Conservation (phyloP, 352 stramenopile genomes). For the Globisporangium spinosum region DNA sequence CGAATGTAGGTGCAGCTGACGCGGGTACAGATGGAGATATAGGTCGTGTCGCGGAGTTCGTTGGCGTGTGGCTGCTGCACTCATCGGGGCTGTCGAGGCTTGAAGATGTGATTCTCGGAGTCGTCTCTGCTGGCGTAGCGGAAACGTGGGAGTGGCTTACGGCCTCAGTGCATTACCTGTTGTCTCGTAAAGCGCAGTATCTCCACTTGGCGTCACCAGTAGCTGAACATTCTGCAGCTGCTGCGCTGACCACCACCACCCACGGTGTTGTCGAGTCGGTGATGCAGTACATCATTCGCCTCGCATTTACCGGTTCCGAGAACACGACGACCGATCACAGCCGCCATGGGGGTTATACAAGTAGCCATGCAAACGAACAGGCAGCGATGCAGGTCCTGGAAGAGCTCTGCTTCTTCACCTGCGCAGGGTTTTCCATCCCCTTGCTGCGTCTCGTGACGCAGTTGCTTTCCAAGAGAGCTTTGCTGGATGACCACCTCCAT, state of each 20-base stretch:
- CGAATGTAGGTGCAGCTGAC: neutral
- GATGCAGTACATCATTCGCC: conserved; percentile 22
- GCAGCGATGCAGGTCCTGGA: conserved; percentile 8
- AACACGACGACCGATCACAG: neutral
- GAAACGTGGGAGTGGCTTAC: conserved; percentile 10
- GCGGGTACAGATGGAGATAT: neutral
- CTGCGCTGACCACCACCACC: conserved; percentile 10
- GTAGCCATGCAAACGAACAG: neutral
- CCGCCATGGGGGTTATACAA: neutral
- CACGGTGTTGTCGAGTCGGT: conserved; percentile 11
- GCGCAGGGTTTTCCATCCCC: conserved; percentile 12
- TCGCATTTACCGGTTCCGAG: conserved; percentile 16
- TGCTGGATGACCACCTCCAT: neutral
- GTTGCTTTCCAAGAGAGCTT: neutral
- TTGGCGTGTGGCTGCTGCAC: conserved; percentile 20
- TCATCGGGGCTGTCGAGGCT: conserved; percentile 16
- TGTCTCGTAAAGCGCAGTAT: neutral
- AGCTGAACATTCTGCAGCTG: neutral
- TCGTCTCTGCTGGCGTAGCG: neutral
- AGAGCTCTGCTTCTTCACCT: conserved; percentile 13
- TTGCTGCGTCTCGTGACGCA: conserved; percentile 10
- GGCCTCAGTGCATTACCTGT: neutral
- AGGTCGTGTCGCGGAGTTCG: conserved; percentile 3
- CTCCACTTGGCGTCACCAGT: neutral
- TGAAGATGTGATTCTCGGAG: conserved; percentile 20